Conservation (phyloP, 768 basidiomycete genomes). For the Kwoniella pini region DNA sequence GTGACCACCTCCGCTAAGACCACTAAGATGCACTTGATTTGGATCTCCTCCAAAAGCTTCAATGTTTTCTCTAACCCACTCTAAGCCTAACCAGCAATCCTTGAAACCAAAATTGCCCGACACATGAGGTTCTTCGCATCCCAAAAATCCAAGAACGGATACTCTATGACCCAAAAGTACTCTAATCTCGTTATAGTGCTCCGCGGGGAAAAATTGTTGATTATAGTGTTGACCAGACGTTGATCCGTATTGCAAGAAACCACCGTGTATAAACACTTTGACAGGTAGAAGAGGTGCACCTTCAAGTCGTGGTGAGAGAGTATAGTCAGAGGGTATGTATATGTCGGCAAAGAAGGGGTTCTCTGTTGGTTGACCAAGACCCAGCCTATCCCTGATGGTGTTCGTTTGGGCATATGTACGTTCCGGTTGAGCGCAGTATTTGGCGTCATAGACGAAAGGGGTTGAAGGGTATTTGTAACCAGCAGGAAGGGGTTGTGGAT, state of each 20-base stretch:
- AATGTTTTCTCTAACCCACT: slow-evolving; percentile 72
- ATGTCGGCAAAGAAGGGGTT: slow-evolving; percentile 69
- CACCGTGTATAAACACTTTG: slow-evolving; percentile 75
- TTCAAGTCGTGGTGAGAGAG: slow-evolving; percentile 22
- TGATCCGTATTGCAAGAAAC: slow-evolving; percentile 77
- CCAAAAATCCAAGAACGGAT: slow-evolving; percentile 75
- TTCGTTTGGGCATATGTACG: slow-evolving; percentile 59
- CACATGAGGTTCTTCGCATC: slow-evolving; percentile 64
- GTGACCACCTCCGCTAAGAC: slow-evolving; percentile 74
- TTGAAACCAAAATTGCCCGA: slow-evolving; percentile 81
- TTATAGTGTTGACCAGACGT: slow-evolving; percentile 66
- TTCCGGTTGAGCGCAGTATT: slow-evolving; percentile 57
- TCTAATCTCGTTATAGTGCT: slow-evolving; percentile 66
- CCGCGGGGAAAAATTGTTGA: slow-evolving; percentile 68
- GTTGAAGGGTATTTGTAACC: slow-evolving; percentile 63
- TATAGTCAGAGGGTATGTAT: slow-evolving; percentile 56
- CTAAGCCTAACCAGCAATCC: slow-evolving; percentile 76
- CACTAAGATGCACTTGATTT: slow-evolving; percentile 64
- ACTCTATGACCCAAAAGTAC: slow-evolving; percentile 77
- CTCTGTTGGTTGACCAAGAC: slow-evolving; percentile 68
- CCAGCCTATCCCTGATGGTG: slow-evolving; percentile 64
- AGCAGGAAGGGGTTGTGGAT: slow-evolving; percentile 63
- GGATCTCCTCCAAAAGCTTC: slow-evolving; percentile 69
- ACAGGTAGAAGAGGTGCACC: slow-evolving; percentile 60
- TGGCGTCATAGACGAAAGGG: slow-evolving; percentile 65